Percentiles rank a stretch among this genome's conserved stretches.
Evolutionary conservation across 2,329 filamentous ascomycete species (phyloP).

Genomic region (Botryotinia globosa): DNA sequence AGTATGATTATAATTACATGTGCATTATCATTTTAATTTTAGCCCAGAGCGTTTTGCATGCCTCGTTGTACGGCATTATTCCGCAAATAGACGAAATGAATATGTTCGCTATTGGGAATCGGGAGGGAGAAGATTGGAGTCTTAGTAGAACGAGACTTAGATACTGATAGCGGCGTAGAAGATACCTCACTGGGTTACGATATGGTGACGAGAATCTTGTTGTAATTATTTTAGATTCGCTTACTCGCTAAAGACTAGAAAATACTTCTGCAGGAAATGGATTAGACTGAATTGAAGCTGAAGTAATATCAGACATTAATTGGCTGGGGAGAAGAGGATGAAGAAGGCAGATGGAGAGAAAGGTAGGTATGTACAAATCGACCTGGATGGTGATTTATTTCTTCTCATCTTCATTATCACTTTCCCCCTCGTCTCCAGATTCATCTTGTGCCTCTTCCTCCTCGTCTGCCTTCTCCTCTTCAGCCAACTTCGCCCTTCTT

Average conservation of each 20-base stretch:
- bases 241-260: neutral
- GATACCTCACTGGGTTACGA: neutral
- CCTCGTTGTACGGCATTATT: too few species aligned
- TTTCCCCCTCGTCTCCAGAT: constrained; percentile 38
- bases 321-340: neutral
- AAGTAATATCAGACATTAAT: neutral
- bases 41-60: too few species aligned
- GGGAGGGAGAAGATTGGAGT: too few species aligned
- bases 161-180: neutral
- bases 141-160: too few species aligned
- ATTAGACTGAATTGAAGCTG: neutral
- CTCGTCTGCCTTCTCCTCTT: constrained; percentile 26
- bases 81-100: too few species aligned
- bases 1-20: too few species aligned
- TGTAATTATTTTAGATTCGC: neutral
- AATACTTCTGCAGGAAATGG: neutral
- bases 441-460: constrained; percentile 23
- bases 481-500: constrained; percentile 24
- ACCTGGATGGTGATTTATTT: constrained; percentile 11
- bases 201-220: neutral
- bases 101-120: too few species aligned
- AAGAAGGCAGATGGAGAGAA: neutral
- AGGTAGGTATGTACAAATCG: neutral
- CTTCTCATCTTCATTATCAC: constrained; percentile 40
- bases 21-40: too few species aligned